Percentiles rank a stretch among this genome's conserved stretches.
Conservation (phyloP, 208 protist genomes). For the Naegleria fowleri region DNA sequence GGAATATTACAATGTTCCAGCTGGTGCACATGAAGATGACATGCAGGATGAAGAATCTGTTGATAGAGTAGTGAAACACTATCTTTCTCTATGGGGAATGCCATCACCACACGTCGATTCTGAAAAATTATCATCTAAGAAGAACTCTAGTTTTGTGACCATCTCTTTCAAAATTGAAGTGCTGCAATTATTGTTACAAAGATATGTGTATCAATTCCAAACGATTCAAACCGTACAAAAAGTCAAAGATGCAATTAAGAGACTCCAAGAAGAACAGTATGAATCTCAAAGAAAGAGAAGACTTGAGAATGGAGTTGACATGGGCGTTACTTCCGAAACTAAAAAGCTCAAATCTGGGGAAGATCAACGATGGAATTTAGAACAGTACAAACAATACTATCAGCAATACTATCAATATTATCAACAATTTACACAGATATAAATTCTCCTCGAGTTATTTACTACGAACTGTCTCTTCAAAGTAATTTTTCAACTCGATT, state of each 20-base stretch:
- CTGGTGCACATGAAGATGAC: not conserved
- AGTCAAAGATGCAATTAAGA: not conserved
- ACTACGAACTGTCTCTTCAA: not conserved
- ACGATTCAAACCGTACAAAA: not conserved
- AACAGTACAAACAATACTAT: not conserved
- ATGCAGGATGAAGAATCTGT: not conserved
- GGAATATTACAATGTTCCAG: not conserved
- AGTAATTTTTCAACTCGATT: not conserved
- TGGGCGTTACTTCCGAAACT: not conserved
- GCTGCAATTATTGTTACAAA: not conserved
- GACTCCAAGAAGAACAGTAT: not conserved
- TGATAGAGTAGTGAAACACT: not conserved
- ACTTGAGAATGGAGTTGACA: not conserved
- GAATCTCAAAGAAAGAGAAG: not conserved
- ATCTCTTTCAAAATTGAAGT: not conserved
- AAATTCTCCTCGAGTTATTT: not conserved
- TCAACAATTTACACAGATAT: conserved; percentile 5
- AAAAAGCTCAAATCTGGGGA: not conserved
- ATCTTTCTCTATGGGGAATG: not conserved
- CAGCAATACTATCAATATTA: conserved; percentile 14
- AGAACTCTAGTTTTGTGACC: not conserved
- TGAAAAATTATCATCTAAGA: not conserved
- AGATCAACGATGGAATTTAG: not conserved
- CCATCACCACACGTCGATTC: not conserved
- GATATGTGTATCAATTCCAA: not conserved